Base-by-base conservation (phyloP, 305 asterid genomes). In the Fraxinus sp. region DNA sequence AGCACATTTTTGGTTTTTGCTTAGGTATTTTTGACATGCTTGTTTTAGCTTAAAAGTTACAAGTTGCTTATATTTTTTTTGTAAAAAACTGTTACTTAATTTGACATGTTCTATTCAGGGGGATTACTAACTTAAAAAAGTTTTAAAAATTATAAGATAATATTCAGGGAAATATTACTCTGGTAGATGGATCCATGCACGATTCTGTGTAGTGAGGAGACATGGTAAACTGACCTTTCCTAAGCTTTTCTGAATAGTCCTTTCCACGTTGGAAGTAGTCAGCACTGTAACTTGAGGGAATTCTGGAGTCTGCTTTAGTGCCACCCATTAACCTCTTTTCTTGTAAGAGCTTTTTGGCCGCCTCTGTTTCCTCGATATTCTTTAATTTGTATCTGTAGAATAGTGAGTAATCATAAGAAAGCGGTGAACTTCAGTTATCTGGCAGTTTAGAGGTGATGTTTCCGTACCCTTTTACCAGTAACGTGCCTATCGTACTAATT, bases 311-410 rank as follows among this genome's bases (percentile, higher is more conserved):
- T 16, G 88, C 79, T 86, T 85, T 96, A 55, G 97, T 76, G 83
- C 91, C 92, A 79, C 98, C 96, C 82, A 86, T 86, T 72, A 89
- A 90, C 92, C 97, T 93, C 93, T 92, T 96, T 88, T 96, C 99
- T 92, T 96, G 99, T 52, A 96, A 87, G 82, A 92, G 90, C 90
- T 94, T 96, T 88, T 94, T 96, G 7, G 99, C 99, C 57, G 98
- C 99, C 92, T 96, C 99, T 8, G 99, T 96, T 84, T 96, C 99
- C 91, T 96, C 99, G 35, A 96, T 96, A 84, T 96, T 96, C 88
- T 84, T 92, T 80, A 96, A 88, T 86, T 96, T 96, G 89, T 86
- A 95, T 85, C 99, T 95, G 91, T 86, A 84, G 71, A 79, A 62
- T 73, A 85, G 73, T 59, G 24, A 74, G 55, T 78, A 62, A 73